Conservation (phyloP, 2,329 filamentous ascomycete species). For the Celoporthe dispersa region DNA sequence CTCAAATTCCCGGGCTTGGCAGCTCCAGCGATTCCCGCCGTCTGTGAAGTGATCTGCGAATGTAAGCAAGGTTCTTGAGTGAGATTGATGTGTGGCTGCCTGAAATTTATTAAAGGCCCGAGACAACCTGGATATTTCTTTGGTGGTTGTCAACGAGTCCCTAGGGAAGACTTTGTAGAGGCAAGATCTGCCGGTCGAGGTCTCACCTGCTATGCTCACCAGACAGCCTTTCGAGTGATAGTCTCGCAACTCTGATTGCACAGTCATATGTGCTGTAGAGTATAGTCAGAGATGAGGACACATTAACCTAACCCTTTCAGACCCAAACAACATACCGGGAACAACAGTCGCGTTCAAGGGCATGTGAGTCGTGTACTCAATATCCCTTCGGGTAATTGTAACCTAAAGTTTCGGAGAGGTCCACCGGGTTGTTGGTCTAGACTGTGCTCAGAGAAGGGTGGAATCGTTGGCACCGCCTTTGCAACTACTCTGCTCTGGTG, state of each 20-base stretch:
- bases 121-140: not conserved
- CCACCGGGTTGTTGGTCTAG: not conserved
- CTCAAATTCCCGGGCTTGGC: not conserved
- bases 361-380: not conserved
- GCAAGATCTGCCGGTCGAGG: not conserved
- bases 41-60: not conserved
- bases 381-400: no score
- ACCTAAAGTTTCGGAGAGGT: not conserved
- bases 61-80: not conserved
- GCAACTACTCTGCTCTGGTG: not conserved
- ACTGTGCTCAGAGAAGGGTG: not conserved
- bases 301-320: not conserved
- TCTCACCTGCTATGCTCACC: not conserved
- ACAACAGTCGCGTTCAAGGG: not conserved
- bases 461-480: not conserved
- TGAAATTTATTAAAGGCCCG: not conserved
- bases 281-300: not conserved
- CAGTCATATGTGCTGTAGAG: no score
- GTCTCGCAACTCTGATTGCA: not conserved
- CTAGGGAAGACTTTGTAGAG: not conserved
- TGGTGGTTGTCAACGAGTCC: not conserved
- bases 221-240: not conserved
- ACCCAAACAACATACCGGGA: not conserved
- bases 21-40: not conserved
- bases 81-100: not conserved